Evolutionary conservation across 768 basidiomycete genomes (phyloP).

Genomic region (Auricularia cornea): DNA sequence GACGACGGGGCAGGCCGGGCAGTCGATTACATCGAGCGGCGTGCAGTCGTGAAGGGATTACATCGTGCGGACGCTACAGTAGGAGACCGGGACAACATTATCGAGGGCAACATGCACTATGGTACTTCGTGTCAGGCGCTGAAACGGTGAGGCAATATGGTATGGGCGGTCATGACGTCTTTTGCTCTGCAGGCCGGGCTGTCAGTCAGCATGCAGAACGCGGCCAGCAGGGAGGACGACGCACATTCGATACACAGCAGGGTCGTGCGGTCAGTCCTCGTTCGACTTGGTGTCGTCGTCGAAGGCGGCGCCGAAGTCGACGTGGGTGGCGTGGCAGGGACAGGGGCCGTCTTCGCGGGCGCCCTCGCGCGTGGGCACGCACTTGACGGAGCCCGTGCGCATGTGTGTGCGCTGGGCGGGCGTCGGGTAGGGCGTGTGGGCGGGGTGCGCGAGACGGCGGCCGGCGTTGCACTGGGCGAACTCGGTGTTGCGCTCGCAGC

Average conservation of each 20-base stretch:
- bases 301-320: background rate
- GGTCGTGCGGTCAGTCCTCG: background rate
- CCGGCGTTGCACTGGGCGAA: background rate
- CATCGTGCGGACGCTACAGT: no score
- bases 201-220: background rate
- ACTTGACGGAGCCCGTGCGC: background rate
- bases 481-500: conserved; percentile 1
- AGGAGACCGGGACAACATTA: no score
- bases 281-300: background rate
- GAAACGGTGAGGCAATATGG: no score
- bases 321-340: background rate
- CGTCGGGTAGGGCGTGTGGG: background rate
- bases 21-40: no score
- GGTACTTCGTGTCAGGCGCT: no score
- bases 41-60: no score
- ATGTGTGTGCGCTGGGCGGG: background rate
- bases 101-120: no score
- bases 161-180: background rate
- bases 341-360: background rate
- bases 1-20: no score
- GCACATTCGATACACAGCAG: background rate
- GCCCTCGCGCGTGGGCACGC: background rate
- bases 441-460: background rate
- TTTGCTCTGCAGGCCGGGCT: background rate
- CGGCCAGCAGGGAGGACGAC: background rate